These are phyloP conservation scores for Cyclaneusma minus DNA, from an alignment of 2,329 filamentous ascomycete species.

Conservation along the genomic window DNA sequence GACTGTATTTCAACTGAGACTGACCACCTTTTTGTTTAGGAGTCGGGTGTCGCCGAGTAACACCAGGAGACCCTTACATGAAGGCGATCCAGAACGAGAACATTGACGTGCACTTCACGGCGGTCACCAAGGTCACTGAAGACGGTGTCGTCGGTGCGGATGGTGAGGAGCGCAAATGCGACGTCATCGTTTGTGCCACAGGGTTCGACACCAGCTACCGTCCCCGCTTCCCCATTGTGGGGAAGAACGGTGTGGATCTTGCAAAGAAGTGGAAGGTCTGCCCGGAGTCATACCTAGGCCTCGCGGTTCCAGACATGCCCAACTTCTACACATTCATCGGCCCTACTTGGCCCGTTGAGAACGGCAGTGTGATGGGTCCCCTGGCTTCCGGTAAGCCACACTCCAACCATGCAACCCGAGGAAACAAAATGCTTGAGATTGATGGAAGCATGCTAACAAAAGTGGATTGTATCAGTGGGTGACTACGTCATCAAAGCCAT, in stretches of 20 bases:
- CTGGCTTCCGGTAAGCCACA: no score
- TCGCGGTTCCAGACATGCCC: constrained; percentile 12
- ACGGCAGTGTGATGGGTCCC: constrained; percentile 27
- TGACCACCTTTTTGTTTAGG: no score
- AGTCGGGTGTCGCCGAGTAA: constrained; percentile 1
- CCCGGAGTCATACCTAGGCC: constrained; percentile 14
- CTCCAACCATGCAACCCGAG: no score
- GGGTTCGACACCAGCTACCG: constrained; percentile 18
- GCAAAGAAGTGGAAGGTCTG: constrained; percentile 10
- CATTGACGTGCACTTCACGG: constrained; percentile 32
- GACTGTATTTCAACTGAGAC: no score
- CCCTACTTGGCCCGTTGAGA: constrained; percentile 25
- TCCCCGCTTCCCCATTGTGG: constrained; percentile 14
- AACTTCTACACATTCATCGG: no score
- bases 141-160: constrained; percentile 27
- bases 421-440: no score
- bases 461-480: no score
- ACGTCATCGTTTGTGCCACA: constrained; percentile 23
- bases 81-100: constrained; percentile 31
- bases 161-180: constrained; percentile 18
- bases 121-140: constrained; percentile 27
- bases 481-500: no score
- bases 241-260: constrained; percentile 8
- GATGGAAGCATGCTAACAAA: no score
- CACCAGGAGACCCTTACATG: constrained; percentile 32